phyloP scores from a whole-genome alignment of 179 eudicot species.

The Silene noctiflora region DNA sequence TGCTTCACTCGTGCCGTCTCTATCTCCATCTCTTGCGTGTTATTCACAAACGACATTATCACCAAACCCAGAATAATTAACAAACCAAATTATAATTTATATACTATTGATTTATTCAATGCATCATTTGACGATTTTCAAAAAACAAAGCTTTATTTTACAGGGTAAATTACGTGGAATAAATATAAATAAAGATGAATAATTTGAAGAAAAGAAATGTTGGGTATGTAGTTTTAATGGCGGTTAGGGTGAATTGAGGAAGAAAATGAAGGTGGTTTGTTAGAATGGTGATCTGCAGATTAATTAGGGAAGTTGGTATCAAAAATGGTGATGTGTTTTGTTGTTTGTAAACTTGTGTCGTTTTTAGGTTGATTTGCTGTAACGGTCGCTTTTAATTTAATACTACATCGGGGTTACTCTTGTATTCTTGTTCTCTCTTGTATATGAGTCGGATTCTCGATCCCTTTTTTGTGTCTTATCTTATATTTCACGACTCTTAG shows the following conservation, averaged over 20 bases:
- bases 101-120: neutral
- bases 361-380: neutral
- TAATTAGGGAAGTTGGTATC: neutral
- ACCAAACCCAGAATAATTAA: neutral
- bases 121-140: too few relatives aligned
- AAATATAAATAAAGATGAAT: too few relatives aligned
- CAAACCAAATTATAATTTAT: too few relatives aligned
- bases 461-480: too few relatives aligned
- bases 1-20: constrained; percentile 14
- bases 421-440: too few relatives aligned
- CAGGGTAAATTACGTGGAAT: too few relatives aligned
- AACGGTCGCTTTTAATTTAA: neutral
- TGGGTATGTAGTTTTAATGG: neutral
- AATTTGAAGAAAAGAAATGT: neutral
- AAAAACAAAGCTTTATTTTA: too few relatives aligned
- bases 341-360: neutral
- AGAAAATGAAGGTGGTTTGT: neutral
- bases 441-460: too few relatives aligned
- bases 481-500: too few relatives aligned
- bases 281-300: neutral
- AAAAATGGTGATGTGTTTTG: neutral
- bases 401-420: too few relatives aligned
- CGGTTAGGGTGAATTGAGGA: neutral
- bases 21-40: constrained; percentile 6
- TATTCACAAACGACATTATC: constrained; percentile 1